phyloP scores from a whole-genome alignment of 2,329 filamentous ascomycete species.

The Diaporthe ilicicola region DNA sequence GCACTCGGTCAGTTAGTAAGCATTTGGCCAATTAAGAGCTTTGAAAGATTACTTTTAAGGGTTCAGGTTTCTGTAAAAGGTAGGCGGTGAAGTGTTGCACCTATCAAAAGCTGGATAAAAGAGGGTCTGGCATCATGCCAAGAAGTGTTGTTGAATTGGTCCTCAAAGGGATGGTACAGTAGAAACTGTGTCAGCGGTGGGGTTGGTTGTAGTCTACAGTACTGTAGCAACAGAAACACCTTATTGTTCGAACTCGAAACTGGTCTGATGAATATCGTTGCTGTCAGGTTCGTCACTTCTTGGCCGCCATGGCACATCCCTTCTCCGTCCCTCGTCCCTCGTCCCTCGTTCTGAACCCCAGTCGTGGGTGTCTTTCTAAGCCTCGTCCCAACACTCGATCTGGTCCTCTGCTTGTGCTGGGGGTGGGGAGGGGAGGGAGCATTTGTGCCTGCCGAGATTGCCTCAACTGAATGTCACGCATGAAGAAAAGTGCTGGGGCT shows the following conservation, averaged over 20 bases:
- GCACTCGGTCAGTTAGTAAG: no score
- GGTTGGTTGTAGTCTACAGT: neutral
- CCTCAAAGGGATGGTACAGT: no score
- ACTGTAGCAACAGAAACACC: neutral
- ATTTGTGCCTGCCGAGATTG: conserved; percentile 15
- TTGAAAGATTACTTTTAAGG: no score
- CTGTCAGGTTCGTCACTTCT: conserved; percentile 3
- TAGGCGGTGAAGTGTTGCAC: no score
- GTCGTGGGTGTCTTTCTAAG: neutral
- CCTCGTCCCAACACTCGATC: conserved; percentile 5
- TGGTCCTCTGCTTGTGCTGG: neutral
- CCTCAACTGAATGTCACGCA: conserved; percentile 15
- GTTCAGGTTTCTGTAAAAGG: no score
- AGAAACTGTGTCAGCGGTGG: conserved; percentile 1
- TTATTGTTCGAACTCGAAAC: neutral
- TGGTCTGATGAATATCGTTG: neutral
- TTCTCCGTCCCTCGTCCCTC: no score
- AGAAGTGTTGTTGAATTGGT: no score
- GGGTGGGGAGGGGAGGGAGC: neutral
- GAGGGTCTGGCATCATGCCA: no score
- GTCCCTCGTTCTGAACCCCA: neutral
- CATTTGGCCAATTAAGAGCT: no score
- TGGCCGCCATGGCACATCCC: neutral
- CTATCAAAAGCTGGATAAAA: no score
- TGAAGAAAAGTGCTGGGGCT: conserved; percentile 6